Percentiles rank a stretch among this genome's conserved stretches.
Conservation (phyloP, 345 rosid genomes). For the Durio zibethinus region DNA sequence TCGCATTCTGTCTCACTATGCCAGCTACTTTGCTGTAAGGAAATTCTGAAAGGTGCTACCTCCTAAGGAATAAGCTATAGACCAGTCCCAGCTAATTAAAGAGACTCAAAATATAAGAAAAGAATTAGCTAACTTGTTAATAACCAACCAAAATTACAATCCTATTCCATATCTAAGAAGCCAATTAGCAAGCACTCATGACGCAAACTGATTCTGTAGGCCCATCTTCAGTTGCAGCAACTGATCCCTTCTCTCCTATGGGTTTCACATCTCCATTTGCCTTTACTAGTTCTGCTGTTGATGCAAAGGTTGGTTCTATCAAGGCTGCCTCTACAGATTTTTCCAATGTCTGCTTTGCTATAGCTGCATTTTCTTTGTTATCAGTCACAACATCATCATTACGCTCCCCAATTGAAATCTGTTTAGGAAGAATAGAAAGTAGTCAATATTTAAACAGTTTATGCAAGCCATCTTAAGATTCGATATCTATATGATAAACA, state of each 20-base stretch:
- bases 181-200: conserved; percentile 46
- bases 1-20: not conserved
- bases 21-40: not conserved
- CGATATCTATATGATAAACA: not conserved
- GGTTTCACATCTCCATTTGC: conserved; percentile 29
- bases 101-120: conserved; percentile 2
- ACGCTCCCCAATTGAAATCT: conserved; percentile 31
- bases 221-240: conserved; percentile 15
- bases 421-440: not conserved
- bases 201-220: conserved; percentile 19
- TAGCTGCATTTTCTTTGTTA: not conserved
- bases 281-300: conserved; percentile 7
- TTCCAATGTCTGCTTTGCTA: conserved; percentile 17
- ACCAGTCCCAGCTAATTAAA: not conserved
- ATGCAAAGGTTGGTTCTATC: not conserved
- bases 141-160: conserved; percentile 19
- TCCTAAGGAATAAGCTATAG: not conserved
- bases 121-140: not conserved
- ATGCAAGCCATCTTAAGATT: not conserved
- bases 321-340: conserved; percentile 16
- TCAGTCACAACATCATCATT: conserved; percentile 9
- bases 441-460: not conserved
- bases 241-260: conserved; percentile 23
- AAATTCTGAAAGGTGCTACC: not conserved
- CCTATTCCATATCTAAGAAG: not conserved